Evolutionary conservation across 2,329 filamentous ascomycete species (phyloP), one percentile per base, ranked within the genome.

Genomic region (Cladobotryum mycophilum): DNA sequence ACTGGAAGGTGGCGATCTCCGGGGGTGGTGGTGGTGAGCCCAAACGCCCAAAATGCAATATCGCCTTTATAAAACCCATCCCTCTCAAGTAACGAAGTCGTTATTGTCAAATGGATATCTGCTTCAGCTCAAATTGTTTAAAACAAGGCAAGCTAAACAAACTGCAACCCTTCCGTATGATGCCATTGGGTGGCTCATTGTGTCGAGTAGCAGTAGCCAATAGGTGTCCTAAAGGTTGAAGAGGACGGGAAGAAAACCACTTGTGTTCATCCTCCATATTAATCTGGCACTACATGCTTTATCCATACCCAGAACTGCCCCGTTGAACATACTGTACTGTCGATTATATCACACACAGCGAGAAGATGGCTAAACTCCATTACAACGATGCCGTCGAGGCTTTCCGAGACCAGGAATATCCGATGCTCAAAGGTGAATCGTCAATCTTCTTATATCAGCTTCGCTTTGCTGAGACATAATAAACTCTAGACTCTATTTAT

Each of bases 401-500:
- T 13, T 72, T 88, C 30, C 75, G 85, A 53, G 67, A 74, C 14
- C 62, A 62, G 34, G 84, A 89, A 59, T 89, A 82, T 66, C 85
- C 85, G 22, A 86, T 87, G 82, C 73, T 89, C 41, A 72, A 79
- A 70, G 83, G 85, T 85, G 63, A 51, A 61, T 42, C 40, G 6
- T 43, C 8, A 30, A 15, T 25, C 20, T 33, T 18, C 17, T 35
- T 15, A 17, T 13, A 35, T 18, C 17, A 12, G n/a, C 12, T 30
- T 48, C 38, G 13, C n/a, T 1, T 17, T 48, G 12, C 40, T 48
- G 37, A 48, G 15, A 40, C 33, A 41, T 2, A 22, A 4, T 37
- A 8, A 17, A 17, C 3, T 8, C 30, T 49, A 92, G 88, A 79
- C 47, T 82, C 81, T 9, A 76, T 84, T 43, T 97, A 96, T 66